phyloP scores from a whole-genome alignment of 192 early-diverging fungal genomes.

The Coemansia sp. region DNA sequence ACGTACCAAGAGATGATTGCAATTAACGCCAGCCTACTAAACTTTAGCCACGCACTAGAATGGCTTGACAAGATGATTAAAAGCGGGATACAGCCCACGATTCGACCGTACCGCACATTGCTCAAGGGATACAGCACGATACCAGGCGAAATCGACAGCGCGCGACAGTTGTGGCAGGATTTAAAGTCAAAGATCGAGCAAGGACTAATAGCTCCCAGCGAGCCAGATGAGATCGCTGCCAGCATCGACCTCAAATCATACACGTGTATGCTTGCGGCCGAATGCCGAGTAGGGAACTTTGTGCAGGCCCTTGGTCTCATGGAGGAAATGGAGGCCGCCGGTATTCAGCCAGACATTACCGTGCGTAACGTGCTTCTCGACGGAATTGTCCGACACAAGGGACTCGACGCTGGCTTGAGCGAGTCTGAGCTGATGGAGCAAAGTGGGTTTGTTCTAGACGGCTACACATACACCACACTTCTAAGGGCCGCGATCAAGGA shows the following conservation, averaged over 20 bases:
- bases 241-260: slow-evolving; percentile 38
- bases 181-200: slow-evolving; percentile 23
- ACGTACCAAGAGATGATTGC: slow-evolving; percentile 54
- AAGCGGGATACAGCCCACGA: slow-evolving; percentile 29
- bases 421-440: slow-evolving; percentile 41
- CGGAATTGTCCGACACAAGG: slow-evolving; percentile 26
- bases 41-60: slow-evolving; percentile 33
- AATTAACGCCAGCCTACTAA: slow-evolving; percentile 35
- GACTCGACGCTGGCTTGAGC: slow-evolving; percentile 33
- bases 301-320: slow-evolving; percentile 21
- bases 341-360: slow-evolving; percentile 36
- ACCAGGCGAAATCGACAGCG: slow-evolving; percentile 34
- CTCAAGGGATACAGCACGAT: slow-evolving; percentile 46
- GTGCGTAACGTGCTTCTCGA: slow-evolving; percentile 49
- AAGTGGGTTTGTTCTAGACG: slow-evolving; percentile 31
- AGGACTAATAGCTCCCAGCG: slow-evolving; percentile 20
- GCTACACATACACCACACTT: slow-evolving; percentile 37
- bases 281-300: slow-evolving; percentile 41
- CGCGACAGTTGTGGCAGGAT: slow-evolving; percentile 40
- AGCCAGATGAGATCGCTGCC: slow-evolving; percentile 3
- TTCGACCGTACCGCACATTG: slow-evolving; percentile 47
- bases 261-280: slow-evolving; percentile 45
- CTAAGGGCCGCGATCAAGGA: slow-evolving; percentile 31
- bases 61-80: slow-evolving; percentile 36
- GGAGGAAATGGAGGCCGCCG: slow-evolving; percentile 38